Evolutionary conservation across 2,329 filamentous ascomycete species (phyloP).

Genomic region (Clonostachys solani): DNA sequence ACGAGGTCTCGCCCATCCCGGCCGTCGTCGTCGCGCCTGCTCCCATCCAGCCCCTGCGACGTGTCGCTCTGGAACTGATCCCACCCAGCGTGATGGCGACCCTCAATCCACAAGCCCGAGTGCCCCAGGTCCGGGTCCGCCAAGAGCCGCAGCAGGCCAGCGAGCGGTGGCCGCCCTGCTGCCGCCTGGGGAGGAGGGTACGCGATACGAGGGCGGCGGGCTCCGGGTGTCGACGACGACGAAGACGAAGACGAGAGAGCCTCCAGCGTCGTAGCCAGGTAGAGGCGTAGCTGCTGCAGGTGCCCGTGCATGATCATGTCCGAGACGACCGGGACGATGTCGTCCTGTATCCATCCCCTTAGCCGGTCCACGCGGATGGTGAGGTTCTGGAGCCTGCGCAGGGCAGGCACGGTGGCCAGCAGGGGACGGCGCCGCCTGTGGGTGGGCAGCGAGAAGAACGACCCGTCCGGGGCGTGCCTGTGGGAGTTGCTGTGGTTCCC

Average conservation of each 20-base stretch:
- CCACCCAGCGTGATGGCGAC: no score
- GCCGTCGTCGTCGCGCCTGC: no score
- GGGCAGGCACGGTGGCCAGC: constrained; percentile 4
- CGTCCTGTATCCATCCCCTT: constrained; percentile 21
- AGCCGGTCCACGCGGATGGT: constrained; percentile 19
- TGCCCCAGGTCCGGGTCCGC: constrained; percentile 31
- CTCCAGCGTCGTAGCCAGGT: constrained; percentile 2
- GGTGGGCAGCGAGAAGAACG: neutral
- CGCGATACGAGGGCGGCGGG: no score
- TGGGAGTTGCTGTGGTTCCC: neutral
- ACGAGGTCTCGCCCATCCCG: no score
- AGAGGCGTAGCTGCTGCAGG: constrained; percentile 14
- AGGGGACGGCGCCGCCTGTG: neutral
- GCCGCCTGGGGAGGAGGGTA: no score
- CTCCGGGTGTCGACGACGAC: no score
- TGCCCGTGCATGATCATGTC: constrained; percentile 23
- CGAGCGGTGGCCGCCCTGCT: constrained; percentile 15
- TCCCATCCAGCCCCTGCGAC: no score
- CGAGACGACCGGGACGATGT: constrained; percentile 18
- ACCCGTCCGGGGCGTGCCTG: neutral
- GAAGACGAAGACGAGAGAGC: no score
- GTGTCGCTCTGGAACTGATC: no score
- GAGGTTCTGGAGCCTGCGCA: constrained; percentile 17
- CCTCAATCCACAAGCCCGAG: no score
- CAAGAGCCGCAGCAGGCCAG: constrained; percentile 32